Conservation (phyloP, 768 basidiomycete species). For the Rhodotorula sphaerocarpa region DNA sequence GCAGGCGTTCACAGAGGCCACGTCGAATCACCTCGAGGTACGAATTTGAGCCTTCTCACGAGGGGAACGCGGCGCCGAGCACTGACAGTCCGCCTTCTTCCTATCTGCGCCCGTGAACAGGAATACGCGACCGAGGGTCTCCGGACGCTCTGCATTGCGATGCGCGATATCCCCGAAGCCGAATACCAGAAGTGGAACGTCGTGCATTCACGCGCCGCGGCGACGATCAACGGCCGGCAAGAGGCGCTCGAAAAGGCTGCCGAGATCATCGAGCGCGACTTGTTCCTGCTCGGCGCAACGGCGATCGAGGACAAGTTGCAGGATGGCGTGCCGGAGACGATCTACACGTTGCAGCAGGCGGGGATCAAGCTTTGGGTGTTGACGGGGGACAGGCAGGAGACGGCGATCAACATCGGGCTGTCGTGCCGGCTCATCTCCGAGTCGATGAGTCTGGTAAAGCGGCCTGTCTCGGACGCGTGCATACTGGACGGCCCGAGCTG, state of each 20-base stretch:
- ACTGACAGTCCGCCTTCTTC: too few species aligned
- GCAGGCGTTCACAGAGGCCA: slow-evolving; percentile 76
- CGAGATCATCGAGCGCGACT: slow-evolving; percentile 88
- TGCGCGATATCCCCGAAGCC: slow-evolving; percentile 77
- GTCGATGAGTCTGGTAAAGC: slow-evolving; percentile 96
- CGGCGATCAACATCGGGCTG: slow-evolving; percentile 98
- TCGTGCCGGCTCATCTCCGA: slow-evolving; percentile 94
- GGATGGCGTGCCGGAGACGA: slow-evolving; percentile 96
- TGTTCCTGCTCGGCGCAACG: slow-evolving; percentile 87
- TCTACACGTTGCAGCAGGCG: slow-evolving; percentile 93
- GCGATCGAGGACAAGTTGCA: slow-evolving; percentile 98
- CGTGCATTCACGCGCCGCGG: slow-evolving; percentile 83
- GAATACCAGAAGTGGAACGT: slow-evolving; percentile 83
- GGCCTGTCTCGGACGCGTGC: slow-evolving; percentile 34
- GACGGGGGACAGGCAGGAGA: slow-evolving; percentile 96
- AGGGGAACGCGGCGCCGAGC: too few species aligned
- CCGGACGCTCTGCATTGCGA: slow-evolving; percentile 91
- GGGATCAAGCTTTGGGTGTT: slow-evolving; percentile 99
- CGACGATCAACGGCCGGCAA: slow-evolving; percentile 88
- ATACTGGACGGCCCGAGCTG: neutral
- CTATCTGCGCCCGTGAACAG: slow-evolving; percentile 39
- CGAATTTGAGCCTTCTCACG: too few species aligned
- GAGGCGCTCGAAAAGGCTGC: slow-evolving; percentile 92
- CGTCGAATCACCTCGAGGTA: slow-evolving; percentile 82
- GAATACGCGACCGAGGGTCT: slow-evolving; percentile 96